phyloP scores from a whole-genome alignment of 441 rosid genomes.

The Bruguiera hainesii region DNA sequence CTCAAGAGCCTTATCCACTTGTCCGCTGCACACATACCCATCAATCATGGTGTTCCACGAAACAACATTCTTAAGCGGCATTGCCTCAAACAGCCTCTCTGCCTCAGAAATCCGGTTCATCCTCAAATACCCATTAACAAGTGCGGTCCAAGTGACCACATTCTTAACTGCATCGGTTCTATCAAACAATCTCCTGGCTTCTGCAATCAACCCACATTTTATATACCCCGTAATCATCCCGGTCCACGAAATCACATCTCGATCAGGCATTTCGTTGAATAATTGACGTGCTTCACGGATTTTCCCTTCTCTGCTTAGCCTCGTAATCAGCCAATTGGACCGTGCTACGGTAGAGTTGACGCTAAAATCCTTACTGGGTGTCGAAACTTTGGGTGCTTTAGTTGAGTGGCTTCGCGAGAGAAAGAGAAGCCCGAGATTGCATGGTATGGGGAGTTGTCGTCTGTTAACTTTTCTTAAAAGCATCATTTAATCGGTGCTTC shows the following conservation, averaged over 20 bases:
- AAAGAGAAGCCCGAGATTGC: not conserved
- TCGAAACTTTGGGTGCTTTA: constrained; percentile 10
- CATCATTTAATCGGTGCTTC: not conserved
- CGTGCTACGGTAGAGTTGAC: constrained; percentile 30
- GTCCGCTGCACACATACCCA: constrained; percentile 48
- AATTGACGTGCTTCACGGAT: constrained; percentile 45
- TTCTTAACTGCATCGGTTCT: constrained; percentile 47
- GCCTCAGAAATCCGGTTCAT: constrained; percentile 43
- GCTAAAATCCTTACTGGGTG: constrained; percentile 22
- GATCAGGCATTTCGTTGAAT: constrained; percentile 53
- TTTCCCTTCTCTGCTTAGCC: constrained; percentile 41
- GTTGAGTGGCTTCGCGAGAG: not conserved
- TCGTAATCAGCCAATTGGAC: constrained; percentile 44
- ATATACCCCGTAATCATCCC: constrained; percentile 52
- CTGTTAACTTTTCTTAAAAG: not conserved
- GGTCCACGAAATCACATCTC: constrained; percentile 66
- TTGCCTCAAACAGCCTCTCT: constrained; percentile 48
- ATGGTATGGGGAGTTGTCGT: not conserved
- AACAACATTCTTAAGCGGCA: constrained; percentile 58
- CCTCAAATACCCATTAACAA: constrained; percentile 56
- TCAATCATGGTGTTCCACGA: constrained; percentile 74
- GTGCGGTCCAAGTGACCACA: constrained; percentile 81
- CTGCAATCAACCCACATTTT: constrained; percentile 46
- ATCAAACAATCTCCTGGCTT: constrained; percentile 55
- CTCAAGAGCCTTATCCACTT: constrained; percentile 37